These are phyloP conservation scores for Phytophthora tubulina DNA, from an alignment of 352 stramenopile species.

Conservation along the genomic window DNA sequence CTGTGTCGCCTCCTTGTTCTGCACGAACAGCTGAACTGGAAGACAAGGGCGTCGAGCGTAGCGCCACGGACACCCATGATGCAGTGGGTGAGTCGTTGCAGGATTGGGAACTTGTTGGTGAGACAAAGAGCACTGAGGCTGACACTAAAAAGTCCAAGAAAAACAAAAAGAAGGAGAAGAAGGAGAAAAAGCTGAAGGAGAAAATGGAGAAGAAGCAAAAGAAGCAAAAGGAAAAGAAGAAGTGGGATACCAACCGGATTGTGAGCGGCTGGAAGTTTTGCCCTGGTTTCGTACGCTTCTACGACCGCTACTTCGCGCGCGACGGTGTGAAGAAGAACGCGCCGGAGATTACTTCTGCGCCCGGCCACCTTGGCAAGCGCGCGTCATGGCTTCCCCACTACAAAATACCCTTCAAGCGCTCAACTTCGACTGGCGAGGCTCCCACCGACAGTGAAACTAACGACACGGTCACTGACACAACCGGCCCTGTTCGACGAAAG, in stretches of 20 bases:
- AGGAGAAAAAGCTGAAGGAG: constrained; percentile 35
- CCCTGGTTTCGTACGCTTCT: constrained; percentile 75
- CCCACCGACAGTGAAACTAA: constrained; percentile 28
- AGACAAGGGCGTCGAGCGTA: constrained; percentile 28
- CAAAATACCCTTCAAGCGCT: constrained; percentile 41
- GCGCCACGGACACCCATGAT: constrained; percentile 11
- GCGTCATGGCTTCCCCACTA: constrained; percentile 35
- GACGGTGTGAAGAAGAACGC: constrained; percentile 34
- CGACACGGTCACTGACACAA: constrained; percentile 33
- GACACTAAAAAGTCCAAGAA: constrained; percentile 34
- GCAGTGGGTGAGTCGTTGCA: constrained; percentile 30
- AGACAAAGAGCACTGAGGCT: constrained; percentile 26
- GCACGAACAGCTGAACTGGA: constrained; percentile 17
- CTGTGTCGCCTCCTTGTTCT: constrained; percentile 30
- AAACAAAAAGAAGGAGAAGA: constrained; percentile 38
- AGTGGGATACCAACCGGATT: constrained; percentile 48
- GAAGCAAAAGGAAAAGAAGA: constrained; percentile 41
- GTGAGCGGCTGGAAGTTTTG: constrained; percentile 64
- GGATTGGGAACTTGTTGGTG: constrained; percentile 38
- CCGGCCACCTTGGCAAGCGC: constrained; percentile 27
- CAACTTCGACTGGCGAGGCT: constrained; percentile 45
- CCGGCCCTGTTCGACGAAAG: constrained; percentile 44
- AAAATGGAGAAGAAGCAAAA: constrained; percentile 48
- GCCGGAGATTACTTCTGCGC: constrained; percentile 28
- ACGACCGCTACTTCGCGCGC: constrained; percentile 64